Evolutionary conservation across 345 rosid genomes (phyloP).

Genomic region (Noccaea caerulescens): DNA sequence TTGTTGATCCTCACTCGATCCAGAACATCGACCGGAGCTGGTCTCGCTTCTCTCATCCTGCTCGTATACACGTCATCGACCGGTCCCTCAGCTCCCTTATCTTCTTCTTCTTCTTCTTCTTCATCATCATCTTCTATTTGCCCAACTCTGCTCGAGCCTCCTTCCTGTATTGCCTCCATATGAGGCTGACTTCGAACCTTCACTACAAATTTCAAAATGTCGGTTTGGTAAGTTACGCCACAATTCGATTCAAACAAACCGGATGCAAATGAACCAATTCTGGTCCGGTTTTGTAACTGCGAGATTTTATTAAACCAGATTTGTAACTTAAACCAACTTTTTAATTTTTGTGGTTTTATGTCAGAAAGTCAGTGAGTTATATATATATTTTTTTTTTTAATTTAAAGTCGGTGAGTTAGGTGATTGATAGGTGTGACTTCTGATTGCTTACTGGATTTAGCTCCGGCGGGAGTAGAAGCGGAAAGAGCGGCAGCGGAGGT

Average conservation of each 20-base stretch:
- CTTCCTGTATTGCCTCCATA: slow-evolving; percentile 58
- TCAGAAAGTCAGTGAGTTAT: background rate
- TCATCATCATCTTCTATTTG: slow-evolving; percentile 44
- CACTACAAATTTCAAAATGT: background rate
- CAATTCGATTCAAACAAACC: background rate
- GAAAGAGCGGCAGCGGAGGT: slow-evolving; percentile 58
- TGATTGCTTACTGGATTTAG: slow-evolving; percentile 44
- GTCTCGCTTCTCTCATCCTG: slow-evolving; percentile 37
- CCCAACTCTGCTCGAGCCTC: slow-evolving; percentile 48
- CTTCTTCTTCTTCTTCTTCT: slow-evolving; percentile 16
- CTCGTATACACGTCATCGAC: background rate
- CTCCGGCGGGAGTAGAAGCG: slow-evolving; percentile 57
- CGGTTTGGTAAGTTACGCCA: slow-evolving; percentile 25
- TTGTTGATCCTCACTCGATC: slow-evolving; percentile 54
- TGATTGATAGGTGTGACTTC: background rate
- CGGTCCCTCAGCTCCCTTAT: background rate
- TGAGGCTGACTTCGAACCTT: slow-evolving; percentile 30
- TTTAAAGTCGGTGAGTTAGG: no score
- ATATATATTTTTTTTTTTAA: no score
- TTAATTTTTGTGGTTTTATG: background rate
- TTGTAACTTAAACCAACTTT: background rate
- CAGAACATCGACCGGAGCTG: slow-evolving; percentile 59
- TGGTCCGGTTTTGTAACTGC: background rate
- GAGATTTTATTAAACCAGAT: background rate
- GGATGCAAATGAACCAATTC: background rate